Evolutionary conservation across 495 filamentous ascomycete genomes (phyloP).

Genomic region (Penicillium soppii): DNA sequence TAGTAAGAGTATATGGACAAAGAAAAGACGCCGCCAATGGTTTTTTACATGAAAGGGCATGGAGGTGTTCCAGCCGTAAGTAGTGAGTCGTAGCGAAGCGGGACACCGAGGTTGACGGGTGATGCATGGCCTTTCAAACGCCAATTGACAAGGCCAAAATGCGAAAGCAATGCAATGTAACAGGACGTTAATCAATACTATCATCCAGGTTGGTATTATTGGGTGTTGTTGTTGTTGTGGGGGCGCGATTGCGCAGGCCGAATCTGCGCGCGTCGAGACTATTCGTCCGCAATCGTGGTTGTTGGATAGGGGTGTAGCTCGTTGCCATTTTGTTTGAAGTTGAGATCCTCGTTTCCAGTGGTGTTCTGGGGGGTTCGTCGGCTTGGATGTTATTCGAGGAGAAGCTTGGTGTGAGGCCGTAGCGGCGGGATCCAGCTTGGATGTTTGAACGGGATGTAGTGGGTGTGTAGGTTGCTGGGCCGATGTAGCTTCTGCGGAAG

Average conservation of each 20-base stretch:
- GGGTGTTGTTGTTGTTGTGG: conserved; percentile 26
- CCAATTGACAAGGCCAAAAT: not conserved
- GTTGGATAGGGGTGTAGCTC: conserved; percentile 44
- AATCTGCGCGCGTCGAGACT: conserved; percentile 42
- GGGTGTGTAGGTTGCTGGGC: conserved; percentile 38
- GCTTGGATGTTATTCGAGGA: conserved; percentile 19
- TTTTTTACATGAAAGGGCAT: conserved; percentile 22
- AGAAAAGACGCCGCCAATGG: conserved; percentile 12
- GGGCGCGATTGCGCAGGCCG: conserved; percentile 35
- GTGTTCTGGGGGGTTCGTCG: conserved; percentile 24
- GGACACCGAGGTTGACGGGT: conserved; percentile 5
- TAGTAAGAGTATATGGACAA: conserved; percentile 6
- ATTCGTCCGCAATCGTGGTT: conserved; percentile 39
- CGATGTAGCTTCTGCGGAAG: conserved; percentile 43
- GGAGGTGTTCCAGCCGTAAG: not conserved
- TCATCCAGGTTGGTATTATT: conserved; percentile 35
- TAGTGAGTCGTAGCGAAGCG: too few relatives aligned
- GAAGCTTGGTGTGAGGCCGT: conserved; percentile 34
- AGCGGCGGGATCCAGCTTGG: conserved; percentile 49
- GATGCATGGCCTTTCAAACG: too few relatives aligned
- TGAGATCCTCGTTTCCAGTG: conserved; percentile 37
- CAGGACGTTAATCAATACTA: conserved; percentile 32
- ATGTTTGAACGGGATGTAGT: conserved; percentile 42
- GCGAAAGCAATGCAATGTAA: not conserved
- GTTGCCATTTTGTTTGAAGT: conserved; percentile 39